Conservation (phyloP, 2,329 filamentous ascomycete genomes). For the Iodosphaeria phyllophila region DNA sequence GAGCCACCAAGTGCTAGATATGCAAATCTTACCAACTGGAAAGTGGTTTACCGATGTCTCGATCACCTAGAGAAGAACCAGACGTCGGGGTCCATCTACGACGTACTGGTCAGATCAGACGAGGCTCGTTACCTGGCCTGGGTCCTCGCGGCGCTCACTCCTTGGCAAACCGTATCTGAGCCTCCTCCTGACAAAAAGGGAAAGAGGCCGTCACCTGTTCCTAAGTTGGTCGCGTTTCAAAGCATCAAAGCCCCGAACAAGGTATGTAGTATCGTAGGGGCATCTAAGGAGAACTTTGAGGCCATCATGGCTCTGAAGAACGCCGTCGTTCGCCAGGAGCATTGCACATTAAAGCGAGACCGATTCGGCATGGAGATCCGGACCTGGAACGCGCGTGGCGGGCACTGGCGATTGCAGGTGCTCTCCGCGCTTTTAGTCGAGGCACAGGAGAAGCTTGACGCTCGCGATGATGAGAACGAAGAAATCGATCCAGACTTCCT, state of each 20-base stretch:
- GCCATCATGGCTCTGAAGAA: constrained; percentile 46
- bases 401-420: constrained; percentile 54
- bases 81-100: constrained; percentile 27
- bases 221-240: constrained; percentile 49
- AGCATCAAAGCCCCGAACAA: constrained; percentile 69
- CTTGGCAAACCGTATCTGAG: constrained; percentile 42
- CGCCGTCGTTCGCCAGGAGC: constrained; percentile 25
- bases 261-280: constrained; percentile 46
- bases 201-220: constrained; percentile 37
- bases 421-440: constrained; percentile 51
- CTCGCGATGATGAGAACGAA: constrained; percentile 12
- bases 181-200: constrained; percentile 18
- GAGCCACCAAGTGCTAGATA: constrained; percentile 26
- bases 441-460: constrained; percentile 22
- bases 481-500: constrained; percentile 27
- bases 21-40: constrained; percentile 43
- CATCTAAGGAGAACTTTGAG: constrained; percentile 39
- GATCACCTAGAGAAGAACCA: constrained; percentile 25
- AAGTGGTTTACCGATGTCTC: constrained; percentile 43
- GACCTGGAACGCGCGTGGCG: constrained; percentile 41
- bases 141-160: constrained; percentile 55
- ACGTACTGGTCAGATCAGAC: constrained; percentile 37
- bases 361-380: constrained; percentile 57
- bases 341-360: constrained; percentile 35
- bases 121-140: constrained; percentile 58